Percentiles rank a stretch among this genome's conserved stretches.
Conservation (phyloP, 1,139 yeast genomes). For the Chernovozyma sophiae-reginae region DNA sequence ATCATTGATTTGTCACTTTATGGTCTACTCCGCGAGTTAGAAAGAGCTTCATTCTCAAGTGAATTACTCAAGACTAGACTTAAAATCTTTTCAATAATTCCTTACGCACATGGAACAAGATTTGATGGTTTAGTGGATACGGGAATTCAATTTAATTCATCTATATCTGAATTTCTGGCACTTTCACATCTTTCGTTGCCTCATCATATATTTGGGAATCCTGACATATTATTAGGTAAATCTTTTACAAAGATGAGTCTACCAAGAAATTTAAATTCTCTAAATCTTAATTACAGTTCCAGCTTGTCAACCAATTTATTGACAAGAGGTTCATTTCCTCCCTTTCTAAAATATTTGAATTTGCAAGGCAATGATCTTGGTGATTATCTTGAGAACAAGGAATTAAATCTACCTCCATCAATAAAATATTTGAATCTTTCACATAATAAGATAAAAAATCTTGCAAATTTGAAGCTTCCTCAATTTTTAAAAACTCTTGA, state of each 20-base stretch:
- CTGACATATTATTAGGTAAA: background rate
- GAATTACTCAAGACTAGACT: background rate
- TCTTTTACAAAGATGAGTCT: background rate
- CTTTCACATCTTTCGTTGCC: constrained; percentile 5
- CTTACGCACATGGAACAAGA: background rate
- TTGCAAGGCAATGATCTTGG: constrained; percentile 2
- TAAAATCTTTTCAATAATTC: constrained; percentile 1
- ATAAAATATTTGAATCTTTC: constrained; percentile 4
- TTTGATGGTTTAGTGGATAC: constrained; percentile 2
- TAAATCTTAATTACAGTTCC: constrained; percentile 2
- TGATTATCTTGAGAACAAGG: background rate
- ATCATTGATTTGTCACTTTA: constrained; percentile 1
- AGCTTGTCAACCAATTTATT: background rate
- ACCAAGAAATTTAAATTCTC: constrained; percentile 1
- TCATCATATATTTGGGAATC: constrained; percentile 3
- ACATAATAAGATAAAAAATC: constrained; percentile 1
- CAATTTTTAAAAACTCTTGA: constrained; percentile 1
- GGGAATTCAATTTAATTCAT: constrained; percentile 1
- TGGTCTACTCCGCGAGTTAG: constrained; percentile 1
- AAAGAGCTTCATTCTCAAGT: background rate
- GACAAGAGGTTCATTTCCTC: background rate
- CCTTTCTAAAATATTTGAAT: constrained; percentile 2
- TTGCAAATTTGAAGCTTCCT: constrained; percentile 3
- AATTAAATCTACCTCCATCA: constrained; percentile 1
- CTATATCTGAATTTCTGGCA: background rate